Evolutionary conservation across 768 basidiomycete species (phyloP), one percentile per base, ranked within the genome.

Genomic region (Hygrocybe punicea): DNA sequence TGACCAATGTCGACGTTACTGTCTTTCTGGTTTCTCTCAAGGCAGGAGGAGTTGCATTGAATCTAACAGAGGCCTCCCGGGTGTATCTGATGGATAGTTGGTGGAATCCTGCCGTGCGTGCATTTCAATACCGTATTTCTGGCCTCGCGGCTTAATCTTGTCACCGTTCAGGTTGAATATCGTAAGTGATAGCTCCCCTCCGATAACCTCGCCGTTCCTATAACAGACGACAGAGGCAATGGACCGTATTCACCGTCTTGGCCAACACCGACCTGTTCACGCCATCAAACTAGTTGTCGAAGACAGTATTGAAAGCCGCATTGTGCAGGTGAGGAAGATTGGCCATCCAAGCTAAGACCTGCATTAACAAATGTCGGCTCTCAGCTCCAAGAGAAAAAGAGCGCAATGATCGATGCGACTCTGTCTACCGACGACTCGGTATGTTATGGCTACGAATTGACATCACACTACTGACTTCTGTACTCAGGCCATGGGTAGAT

Each of bases 11-110:
- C 3, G 84, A 94, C 58, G 93, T 96, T 36, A 98, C 94, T 2
- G 91, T 99, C n/a, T 98, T 99, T 76, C 82, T 99, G 23, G 93
- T 99, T 65, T 91, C 88, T 60, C 77, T 99, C 67, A 98, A 97
- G 71, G 96, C 96, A 1, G 96, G 96, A 49, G 95, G 95, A 69
- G 93, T 93, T 4, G 92, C 91, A 3, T 78, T 96, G 50, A 94
- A 94, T 68, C 70, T 94, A 62, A 93, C 91, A 0, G 91, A 92
- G 69, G 94, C 94, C 0, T 93, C 91, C 34, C 89, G 91, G 24
- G 93, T 97, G 17, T 96, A 93, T 71, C 81, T 97, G 65, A 96
- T 98, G 93, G 96, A 96, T 68, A 91, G 89, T 62, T 96, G 93
- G 93, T 96, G 95, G 95, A 98, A 98, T 68, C 95, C 95, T 6